phyloP scores from a whole-genome alignment of 257 asterid species.

The Solanum corneliomulleri region DNA sequence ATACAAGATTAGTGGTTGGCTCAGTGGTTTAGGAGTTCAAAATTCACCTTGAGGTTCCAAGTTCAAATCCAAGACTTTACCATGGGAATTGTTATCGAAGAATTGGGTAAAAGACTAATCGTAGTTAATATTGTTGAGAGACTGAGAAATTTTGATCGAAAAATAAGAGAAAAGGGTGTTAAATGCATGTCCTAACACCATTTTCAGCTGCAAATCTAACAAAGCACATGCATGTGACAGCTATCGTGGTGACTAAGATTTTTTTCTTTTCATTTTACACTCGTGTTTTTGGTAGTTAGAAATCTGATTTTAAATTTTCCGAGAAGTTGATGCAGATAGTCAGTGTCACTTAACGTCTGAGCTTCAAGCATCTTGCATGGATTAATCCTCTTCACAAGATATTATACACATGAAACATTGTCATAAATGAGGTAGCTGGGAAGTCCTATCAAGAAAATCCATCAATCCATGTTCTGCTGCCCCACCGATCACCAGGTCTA shows the following conservation, averaged over 20 bases:
- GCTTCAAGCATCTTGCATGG: neutral
- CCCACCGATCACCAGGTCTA: neutral
- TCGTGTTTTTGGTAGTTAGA: neutral
- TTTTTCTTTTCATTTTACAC: neutral
- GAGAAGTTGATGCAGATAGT: neutral
- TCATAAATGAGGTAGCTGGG: conserved; percentile 1
- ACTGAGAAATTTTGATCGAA: neutral
- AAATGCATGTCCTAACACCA: neutral
- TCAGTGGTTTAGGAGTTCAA: neutral
- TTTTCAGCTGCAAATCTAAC: neutral
- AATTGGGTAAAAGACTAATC: neutral
- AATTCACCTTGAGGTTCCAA: neutral
- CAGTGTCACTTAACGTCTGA: neutral
- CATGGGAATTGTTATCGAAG: neutral
- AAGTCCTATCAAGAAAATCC: neutral
- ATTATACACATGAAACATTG: neutral
- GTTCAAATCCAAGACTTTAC: neutral
- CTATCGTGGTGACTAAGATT: neutral
- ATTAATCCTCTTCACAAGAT: neutral
- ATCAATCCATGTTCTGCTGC: neutral
- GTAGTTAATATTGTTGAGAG: neutral
- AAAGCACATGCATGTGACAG: neutral
- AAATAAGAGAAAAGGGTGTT: neutral
- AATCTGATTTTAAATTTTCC: neutral
- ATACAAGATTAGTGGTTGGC: neutral